Evolutionary conservation across 164 flowering plant genomes (phyloP), one percentile per base, ranked within the genome.

Genomic region (Akebia trifoliata): DNA sequence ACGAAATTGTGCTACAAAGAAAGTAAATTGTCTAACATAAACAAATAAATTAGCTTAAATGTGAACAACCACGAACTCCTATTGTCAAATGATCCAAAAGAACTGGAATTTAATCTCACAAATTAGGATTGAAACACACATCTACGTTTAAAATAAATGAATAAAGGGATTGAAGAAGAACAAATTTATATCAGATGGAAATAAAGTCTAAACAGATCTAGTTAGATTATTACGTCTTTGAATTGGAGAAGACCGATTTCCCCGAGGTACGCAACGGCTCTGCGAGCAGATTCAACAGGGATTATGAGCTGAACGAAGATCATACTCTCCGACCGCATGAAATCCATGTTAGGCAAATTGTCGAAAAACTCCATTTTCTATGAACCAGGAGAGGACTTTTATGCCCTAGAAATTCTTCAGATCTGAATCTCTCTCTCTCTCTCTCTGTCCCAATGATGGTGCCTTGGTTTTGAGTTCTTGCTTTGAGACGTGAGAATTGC

Each of bases 311-410:
- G 98, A 21, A 84, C 94, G 35, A 73, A 70, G 10, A 81, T 68
- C 98, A 91, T 91, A 82, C 78, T 78, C 89, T 91, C 98, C 52
- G 98, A 91, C 31, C 98, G 86, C 85, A 91, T 76, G 73, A 86
- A 81, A 81, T 91, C 98, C 98, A 91, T 91, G 2, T 75, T 18
- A 44, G 98, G 92, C 69, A 86, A 60, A 35, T 73, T 73, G 58
- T 78, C 78, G 38, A 73, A 38, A 61, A 58, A 65, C 66, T 67
- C 53, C 78, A 74, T 72, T 56, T 70, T 67, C 73, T 65, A 59
- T 60, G 44, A 55, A 76, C 49, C 66, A 49, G 42, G 34, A 32
- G 34, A 25, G 18, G 39, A 6, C 18, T 7, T 21, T 26, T 30
- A 32, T 6, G 25, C 2, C 24, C 26, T n/a, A 15, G 37, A 31